Evolutionary conservation across 345 rosid species (phyloP), one percentile per base, ranked within the genome.

Genomic region (Gossypioides kirkii): DNA sequence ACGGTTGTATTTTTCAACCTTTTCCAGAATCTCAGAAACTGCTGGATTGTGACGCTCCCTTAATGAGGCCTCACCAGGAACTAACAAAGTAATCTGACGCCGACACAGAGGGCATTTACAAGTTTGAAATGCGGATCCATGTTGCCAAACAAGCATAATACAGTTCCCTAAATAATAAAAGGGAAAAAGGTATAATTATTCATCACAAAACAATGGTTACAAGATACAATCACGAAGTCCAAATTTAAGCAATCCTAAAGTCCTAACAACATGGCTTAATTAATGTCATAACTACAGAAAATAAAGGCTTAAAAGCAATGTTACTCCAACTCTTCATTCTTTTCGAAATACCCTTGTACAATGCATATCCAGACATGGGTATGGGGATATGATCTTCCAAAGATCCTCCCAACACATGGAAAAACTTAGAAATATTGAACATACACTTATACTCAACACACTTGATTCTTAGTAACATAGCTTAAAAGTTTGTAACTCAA

Each of bases 91-190:
- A 56, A 95, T 92, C 71, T 76, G 83, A 62, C 99, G 88, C 46
- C 97, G 97, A 80, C 99, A 95, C 61, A 95, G 72, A 0, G 99
- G 98, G 70, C 99, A 95, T 76, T 80, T 89, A 74, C 98, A 94
- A 8, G 96, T 87, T 50, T 84, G 92, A 41, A 89, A 32, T 26
- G 90, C 72, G 8, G 94, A 88, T 59, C 89, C 92, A 67, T 90
- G 96, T 55, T 84, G 84, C 96, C 98, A 92, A 68, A 91, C 94
- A 65, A 79, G 89, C 94, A 95, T 87, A 36, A 95, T 92, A 71
- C 99, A 95, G 69, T 82, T 77, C 16, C 96, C 98, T 92, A 69
- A 23, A 66, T 3, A 73, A 38, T 2, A 54, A 47, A 10, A 81
- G 43, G 61, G 18, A 65, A 68, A 38, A 6, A 36, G 54, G 4